These are phyloP conservation scores for Kwoniella sp. DNA, from an alignment of 768 basidiomycete genomes.

Conservation along the genomic window DNA sequence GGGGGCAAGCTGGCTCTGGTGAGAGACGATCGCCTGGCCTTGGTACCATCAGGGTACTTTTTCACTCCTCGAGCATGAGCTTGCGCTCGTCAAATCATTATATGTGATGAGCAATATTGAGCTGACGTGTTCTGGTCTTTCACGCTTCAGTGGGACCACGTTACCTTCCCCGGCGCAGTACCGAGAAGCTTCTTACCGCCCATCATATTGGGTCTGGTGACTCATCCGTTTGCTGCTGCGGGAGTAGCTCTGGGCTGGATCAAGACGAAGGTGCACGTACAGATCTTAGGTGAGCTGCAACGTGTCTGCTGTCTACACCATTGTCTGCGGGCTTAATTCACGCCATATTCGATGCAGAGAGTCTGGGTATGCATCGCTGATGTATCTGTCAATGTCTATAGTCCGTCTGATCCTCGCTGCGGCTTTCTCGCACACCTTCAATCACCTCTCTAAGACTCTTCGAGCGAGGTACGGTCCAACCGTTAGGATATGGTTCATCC, in stretches of 20 bases:
- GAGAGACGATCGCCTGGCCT: too few relatives aligned
- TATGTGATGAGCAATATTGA: too few relatives aligned
- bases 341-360: too few relatives aligned
- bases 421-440: conserved; percentile 66
- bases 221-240: conserved; percentile 61
- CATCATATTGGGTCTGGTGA: conserved; percentile 65
- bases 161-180: conserved; percentile 81
- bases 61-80: too few relatives aligned
- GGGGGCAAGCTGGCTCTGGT: conserved; percentile 11
- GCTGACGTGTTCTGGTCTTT: too few relatives aligned
- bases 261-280: conserved; percentile 67
- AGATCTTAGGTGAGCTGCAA: conserved; percentile 68
- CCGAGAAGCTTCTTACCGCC: conserved; percentile 85
- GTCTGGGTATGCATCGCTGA: too few relatives aligned
- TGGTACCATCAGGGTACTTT: too few relatives aligned
- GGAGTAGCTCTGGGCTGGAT: conserved; percentile 59
- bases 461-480: conserved; percentile 66
- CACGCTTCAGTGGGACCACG: conserved; percentile 77
- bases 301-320: too few relatives aligned
- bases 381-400: too few relatives aligned
- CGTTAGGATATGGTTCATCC: conserved; percentile 61
- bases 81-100: too few relatives aligned
- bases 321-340: too few relatives aligned
- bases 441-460: conserved; percentile 67
- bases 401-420: conserved; percentile 74